Base-by-base conservation (phyloP, 768 basidiomycete species). In the Russula emetica region DNA sequence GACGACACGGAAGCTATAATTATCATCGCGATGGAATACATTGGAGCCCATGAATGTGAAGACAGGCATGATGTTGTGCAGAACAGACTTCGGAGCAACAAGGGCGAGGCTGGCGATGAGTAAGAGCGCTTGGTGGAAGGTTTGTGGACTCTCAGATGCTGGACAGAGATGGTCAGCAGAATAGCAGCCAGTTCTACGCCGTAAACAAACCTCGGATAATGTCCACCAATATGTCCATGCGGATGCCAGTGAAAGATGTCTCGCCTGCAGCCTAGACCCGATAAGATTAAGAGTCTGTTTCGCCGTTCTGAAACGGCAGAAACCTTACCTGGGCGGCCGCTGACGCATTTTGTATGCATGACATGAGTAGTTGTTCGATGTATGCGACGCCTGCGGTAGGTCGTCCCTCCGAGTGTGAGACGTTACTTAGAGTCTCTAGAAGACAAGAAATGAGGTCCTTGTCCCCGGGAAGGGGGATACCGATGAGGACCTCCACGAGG, bases 31-130 rank as follows among this genome's bases (percentile, higher is more conserved):
- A 71, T 97, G 96, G 78, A 98, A 92, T 20, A 98, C 87, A 66
- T 93, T 95, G n/a, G 95, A 92, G 22, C 97, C 96, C 93, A 98
- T 98, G 77, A 98, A 98, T 0, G 95, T 98, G 78, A 99, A 98
- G 51, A 99, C 87, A 4, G 97, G 96, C 92, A 99, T 97, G 56
- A 98, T 83, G 69, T 96, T 94, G 71, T 91, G 92, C 14, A 98
- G 79, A 34, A 96, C 92, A 13, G 93, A 90, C 61, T 95, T 92
- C 0, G 96, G 94, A 0, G 88, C 86, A 40, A 98, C 78, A 20
- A 86, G 83, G 3, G 93, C 90, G 60, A 98, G 75, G 66, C 81
- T 88, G 6, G 94, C 88, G 75, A 97, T 88, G 36, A 98, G 79
- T 28, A 98, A 79, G 3, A 98, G 78, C 0, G 94, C 93, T 73